Evolutionary conservation across 2,329 filamentous ascomycete genomes (phyloP), one percentile per base, ranked within the genome.

Genomic region (Alternaria longipes): DNA sequence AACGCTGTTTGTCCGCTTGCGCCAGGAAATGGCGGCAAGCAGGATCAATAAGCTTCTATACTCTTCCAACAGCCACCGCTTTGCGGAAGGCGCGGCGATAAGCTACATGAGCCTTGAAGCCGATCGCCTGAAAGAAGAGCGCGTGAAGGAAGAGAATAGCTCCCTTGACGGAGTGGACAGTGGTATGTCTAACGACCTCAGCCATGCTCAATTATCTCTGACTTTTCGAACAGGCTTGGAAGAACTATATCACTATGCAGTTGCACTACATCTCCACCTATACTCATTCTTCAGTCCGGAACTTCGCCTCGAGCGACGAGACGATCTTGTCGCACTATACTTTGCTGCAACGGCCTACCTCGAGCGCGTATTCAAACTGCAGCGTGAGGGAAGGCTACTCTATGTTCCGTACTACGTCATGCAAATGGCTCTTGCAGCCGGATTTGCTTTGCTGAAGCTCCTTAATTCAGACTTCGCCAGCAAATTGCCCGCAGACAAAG

Each of bases 221-320:
- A 67, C 45, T 44, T 8, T 28, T 18, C 28, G 8, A 11, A 32
- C 62, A 84, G 82, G 79, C 30, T 74, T 84, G 16, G 82, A 84
- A 59, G 73, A 79, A 58, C 84, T 93, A 7, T 90, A 94, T 71
- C 83, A 94, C 60, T 87, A 87, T 65, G 91, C 91, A 4, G 91
- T 91, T 4, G 87, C 86, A 47, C 83, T 95, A 4, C 92, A 94
- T 73, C 86, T 94, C 53, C 88, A 91, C 6, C 82, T 94, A 20
- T 90, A 90, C 20, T 91, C 91, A 1, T 94, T 94, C 81, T 95
- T 94, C 76, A 91, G 93, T 76, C 89, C 90, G 4, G 91, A 90
- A 68, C 86, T 86, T 30, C 90, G 90, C 1, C 86, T 89, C 0
- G 75, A 76, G 62, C 67, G 70, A 28, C 76, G 77, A 69, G 87